Percentiles rank a stretch among this genome's conserved stretches.
phyloP scores from a whole-genome alignment of 441 rosid genomes.

The Erysimum pusillum region DNA sequence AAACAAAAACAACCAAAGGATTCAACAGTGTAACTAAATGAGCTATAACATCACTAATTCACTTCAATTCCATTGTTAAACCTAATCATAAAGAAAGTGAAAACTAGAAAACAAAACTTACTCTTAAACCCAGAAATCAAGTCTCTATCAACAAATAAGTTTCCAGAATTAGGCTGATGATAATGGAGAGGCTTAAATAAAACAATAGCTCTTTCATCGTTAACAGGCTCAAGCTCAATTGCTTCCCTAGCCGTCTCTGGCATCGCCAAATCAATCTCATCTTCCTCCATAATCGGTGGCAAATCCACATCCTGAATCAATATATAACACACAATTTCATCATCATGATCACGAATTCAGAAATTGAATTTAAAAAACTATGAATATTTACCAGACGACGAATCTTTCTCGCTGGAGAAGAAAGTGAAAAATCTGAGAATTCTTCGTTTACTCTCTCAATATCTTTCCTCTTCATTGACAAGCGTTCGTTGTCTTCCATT shows the following conservation, averaged over 20 bases:
- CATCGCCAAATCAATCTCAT: conserved; percentile 19
- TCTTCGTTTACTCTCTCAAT: conserved; percentile 75
- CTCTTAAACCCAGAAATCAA: conserved; percentile 70
- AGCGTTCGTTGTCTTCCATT: conserved; percentile 37
- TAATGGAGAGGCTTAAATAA: conserved; percentile 56
- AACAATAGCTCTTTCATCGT: conserved; percentile 78
- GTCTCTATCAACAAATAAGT: conserved; percentile 56
- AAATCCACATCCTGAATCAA: conserved; percentile 60
- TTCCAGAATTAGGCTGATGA: conserved; percentile 39
- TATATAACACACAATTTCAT: not conserved
- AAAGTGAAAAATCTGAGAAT: conserved; percentile 83
- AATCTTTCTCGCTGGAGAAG: conserved; percentile 83
- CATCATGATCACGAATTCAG: not conserved
- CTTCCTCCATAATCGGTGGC: conserved; percentile 57
- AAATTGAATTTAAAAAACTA: not conserved
- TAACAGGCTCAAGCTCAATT: conserved; percentile 25
- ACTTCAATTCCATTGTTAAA: not conserved
- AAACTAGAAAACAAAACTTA: no score
- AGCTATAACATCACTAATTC: not conserved
- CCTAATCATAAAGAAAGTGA: no score
- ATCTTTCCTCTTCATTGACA: conserved; percentile 67
- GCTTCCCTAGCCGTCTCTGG: not conserved
- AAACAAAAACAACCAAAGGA: not conserved
- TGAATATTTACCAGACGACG: conserved; percentile 72
- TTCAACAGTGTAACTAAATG: not conserved